Evolutionary conservation across 306 rosid genomes (phyloP).

Genomic region (Vigna mungo): DNA sequence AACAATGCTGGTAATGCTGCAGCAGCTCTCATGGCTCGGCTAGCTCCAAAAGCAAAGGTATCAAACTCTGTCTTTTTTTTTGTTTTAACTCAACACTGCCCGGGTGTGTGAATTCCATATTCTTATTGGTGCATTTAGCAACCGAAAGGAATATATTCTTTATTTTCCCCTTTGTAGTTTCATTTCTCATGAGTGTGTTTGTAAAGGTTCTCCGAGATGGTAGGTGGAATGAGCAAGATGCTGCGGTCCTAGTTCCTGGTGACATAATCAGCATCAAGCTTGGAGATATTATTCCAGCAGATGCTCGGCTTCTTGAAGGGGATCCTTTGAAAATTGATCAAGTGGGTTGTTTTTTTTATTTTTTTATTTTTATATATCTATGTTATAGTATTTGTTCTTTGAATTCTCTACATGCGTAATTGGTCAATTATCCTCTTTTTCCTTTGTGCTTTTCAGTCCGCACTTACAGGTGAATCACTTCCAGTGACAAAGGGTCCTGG

Average conservation of each 20-base stretch:
- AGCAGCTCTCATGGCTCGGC: slow-evolving; percentile 99
- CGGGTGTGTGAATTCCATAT: slow-evolving; percentile 30
- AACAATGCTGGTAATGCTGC: slow-evolving; percentile 99
- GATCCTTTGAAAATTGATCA: slow-evolving; percentile 98
- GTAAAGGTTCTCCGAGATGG: slow-evolving; percentile 95
- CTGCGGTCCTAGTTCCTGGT: slow-evolving; percentile 86
- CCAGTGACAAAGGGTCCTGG: slow-evolving; percentile 98
- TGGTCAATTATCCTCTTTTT: slow-evolving; percentile 14
- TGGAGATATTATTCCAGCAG: slow-evolving; percentile 93
- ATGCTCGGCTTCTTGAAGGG: slow-evolving; percentile 97
- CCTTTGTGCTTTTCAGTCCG: slow-evolving; percentile 72
- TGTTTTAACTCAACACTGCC: background rate
- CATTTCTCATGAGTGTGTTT: slow-evolving; percentile 40
- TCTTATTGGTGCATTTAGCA: slow-evolving; percentile 20
- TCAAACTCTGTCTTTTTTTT: slow-evolving; percentile 12
- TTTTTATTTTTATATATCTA: background rate
- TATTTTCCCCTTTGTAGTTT: slow-evolving; percentile 32
- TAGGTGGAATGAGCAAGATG: slow-evolving; percentile 94
- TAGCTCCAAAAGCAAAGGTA: slow-evolving; percentile 99
- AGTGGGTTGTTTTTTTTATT: slow-evolving; percentile 47
- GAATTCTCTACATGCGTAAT: slow-evolving; percentile 11
- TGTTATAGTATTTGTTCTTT: slow-evolving; percentile 1
- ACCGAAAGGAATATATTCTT: slow-evolving; percentile 18
- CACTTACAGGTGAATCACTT: slow-evolving; percentile 96
- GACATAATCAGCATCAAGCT: slow-evolving; percentile 89